Percentiles rank a stretch among this genome's conserved stretches.
These are phyloP conservation scores for Ilyonectria robusta DNA, from an alignment of 2,329 filamentous ascomycete genomes.

Conservation along the genomic window DNA sequence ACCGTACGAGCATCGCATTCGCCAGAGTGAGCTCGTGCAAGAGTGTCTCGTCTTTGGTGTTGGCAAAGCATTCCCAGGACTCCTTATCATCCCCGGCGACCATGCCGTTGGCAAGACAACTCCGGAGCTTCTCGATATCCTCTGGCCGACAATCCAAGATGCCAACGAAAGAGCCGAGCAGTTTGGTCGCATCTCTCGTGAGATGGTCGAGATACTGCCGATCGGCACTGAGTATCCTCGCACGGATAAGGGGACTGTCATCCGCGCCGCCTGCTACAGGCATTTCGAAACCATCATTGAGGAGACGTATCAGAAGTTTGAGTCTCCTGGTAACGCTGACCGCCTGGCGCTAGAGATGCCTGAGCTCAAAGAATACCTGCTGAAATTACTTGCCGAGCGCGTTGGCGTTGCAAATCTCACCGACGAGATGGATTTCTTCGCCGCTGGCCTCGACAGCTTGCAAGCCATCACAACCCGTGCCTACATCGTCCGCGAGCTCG, in stretches of 20 bases:
- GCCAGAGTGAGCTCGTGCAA: constrained; percentile 64
- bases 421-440: constrained; percentile 70
- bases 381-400: constrained; percentile 43
- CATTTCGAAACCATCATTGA: constrained; percentile 60
- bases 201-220: constrained; percentile 66
- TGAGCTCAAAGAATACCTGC: constrained; percentile 54
- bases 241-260: constrained; percentile 68
- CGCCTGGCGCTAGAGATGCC: constrained; percentile 21
- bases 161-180: constrained; percentile 65
- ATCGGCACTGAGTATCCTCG: constrained; percentile 59
- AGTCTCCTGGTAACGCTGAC: constrained; percentile 2
- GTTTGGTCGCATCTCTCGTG: constrained; percentile 67
- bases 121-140: constrained; percentile 59
- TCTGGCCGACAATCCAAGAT: constrained; percentile 64
- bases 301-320: constrained; percentile 48
- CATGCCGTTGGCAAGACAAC: constrained; percentile 56
- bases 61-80: constrained; percentile 64
- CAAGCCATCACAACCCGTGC: constrained; percentile 69
- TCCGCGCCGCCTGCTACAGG: constrained; percentile 62
- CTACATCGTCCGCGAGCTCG: constrained; percentile 64
- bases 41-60: constrained; percentile 71
- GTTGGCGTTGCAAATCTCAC: constrained; percentile 16
- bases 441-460: constrained; percentile 69
- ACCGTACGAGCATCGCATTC: constrained; percentile 65
- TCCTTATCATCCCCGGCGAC: constrained; percentile 66